Base-by-base conservation (phyloP, 1,139 yeast species). In the Taphrina wiesneri region DNA sequence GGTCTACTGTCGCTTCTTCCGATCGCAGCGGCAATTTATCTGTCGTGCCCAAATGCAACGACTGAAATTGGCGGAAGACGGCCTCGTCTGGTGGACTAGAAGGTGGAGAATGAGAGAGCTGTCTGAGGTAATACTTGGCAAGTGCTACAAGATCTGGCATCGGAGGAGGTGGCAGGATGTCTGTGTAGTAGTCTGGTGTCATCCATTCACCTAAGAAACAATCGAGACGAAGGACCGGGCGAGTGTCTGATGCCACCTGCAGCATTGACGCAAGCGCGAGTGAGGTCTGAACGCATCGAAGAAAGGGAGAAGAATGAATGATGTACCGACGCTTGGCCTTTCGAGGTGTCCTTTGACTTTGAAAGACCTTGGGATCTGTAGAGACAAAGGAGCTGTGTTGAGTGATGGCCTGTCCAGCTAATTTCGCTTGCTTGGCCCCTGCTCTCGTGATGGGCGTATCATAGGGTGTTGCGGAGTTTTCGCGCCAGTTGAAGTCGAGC, bases 141-240 rank as follows among this genome's bases (percentile, higher is more conserved):
- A 26, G 73, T 66, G 17, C 70, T 70, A 15, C 72, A 72, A 34
- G 77, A 56, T 3, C 75, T 69, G 19, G 66, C 66, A 64, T 75
- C 1, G 78, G 77, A 11, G 80, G 80, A 1, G 80, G 79, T 0
- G 73, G 66, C 11, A 46, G 54, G 17, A 72, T 72, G 52, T 73
- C 72, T 7, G 72, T 65, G 67, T 73, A 78, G 68, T 78, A 78
- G 70, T 77, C 80, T 1, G 77, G 74, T 1, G 77, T 76, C 66
- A 75, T 75, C 80, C 80, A 78, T 66, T 78, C 80, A 21, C 80
- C 80, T 51, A 78, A 72, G 26, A 74, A 75, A 2, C 77, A 71
- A 68, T 76, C 79, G 46, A 77, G 43, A 25, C 77, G 71, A 25
- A 77, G 53, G 13, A 36, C 25, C 25, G 67, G 52, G 17, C 26